A percentile compares a stretch with the other conserved stretches of the same genome.
Conservation (phyloP, 2,329 filamentous ascomycete genomes). For the Zasmidium cellare region DNA sequence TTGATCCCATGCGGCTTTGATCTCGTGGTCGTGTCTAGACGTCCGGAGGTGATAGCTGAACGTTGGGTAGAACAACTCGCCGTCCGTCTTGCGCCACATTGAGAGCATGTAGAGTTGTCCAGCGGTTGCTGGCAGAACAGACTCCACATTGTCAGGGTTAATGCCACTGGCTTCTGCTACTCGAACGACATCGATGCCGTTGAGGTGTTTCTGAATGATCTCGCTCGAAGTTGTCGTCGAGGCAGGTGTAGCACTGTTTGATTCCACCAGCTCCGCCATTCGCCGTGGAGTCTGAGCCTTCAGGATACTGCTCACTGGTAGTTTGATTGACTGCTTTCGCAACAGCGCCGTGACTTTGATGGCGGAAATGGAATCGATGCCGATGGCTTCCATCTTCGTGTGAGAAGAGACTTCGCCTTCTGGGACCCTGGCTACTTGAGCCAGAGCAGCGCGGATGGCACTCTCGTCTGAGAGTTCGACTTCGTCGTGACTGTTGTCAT, state of each 20-base stretch:
- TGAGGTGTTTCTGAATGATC: slow-evolving; percentile 17
- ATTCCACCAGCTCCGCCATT: slow-evolving; percentile 53
- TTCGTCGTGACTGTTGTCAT: slow-evolving; percentile 10
- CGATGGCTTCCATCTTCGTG: slow-evolving; percentile 76
- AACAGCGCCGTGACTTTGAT: slow-evolving; percentile 79
- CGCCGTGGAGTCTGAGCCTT: slow-evolving; percentile 63
- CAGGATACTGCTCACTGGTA: slow-evolving; percentile 72
- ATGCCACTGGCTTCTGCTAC: slow-evolving; percentile 37
- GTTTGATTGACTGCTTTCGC: slow-evolving; percentile 59
- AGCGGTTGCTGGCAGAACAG: slow-evolving; percentile 67
- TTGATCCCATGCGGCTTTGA: slow-evolving; percentile 62
- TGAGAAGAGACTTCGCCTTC: slow-evolving; percentile 58
- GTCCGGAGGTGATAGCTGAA: slow-evolving; percentile 63
- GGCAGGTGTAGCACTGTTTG: background rate
- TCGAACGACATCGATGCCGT: slow-evolving; percentile 7
- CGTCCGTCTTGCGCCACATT: slow-evolving; percentile 68
- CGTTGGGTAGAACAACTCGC: slow-evolving; percentile 69
- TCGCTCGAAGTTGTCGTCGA: slow-evolving; percentile 33
- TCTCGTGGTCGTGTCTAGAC: slow-evolving; percentile 35
- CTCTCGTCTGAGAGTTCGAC: slow-evolving; percentile 1
- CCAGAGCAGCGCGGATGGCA: slow-evolving; percentile 48
- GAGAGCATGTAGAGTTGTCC: slow-evolving; percentile 81
- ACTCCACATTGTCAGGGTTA: slow-evolving; percentile 50
- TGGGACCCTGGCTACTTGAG: slow-evolving; percentile 61
- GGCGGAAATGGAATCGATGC: slow-evolving; percentile 87